Evolutionary conservation across 1,139 yeast genomes (phyloP).

Genomic region (Sugiyamaella neomexicana): DNA sequence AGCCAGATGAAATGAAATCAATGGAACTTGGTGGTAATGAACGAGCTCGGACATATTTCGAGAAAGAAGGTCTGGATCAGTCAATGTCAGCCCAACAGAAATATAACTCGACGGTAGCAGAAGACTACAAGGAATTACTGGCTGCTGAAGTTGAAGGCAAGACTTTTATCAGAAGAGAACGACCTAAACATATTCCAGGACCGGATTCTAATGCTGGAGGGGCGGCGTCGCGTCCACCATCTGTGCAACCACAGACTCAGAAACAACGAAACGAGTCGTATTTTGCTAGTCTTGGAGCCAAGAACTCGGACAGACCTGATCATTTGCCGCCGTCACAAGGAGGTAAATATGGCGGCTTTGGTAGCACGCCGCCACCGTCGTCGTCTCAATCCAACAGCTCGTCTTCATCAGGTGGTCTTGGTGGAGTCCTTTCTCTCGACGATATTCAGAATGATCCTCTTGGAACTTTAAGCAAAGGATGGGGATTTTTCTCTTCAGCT

Average conservation of each 20-base stretch:
- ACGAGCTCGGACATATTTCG: constrained; percentile 66
- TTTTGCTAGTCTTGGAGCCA: constrained; percentile 74
- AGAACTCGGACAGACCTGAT: constrained; percentile 72
- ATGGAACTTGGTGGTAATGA: constrained; percentile 97
- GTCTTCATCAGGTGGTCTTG: constrained; percentile 41
- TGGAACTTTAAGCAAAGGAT: constrained; percentile 85
- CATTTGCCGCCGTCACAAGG: constrained; percentile 91
- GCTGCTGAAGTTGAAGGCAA: constrained; percentile 73
- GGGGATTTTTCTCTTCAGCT: constrained; percentile 86
- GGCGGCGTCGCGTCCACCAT: constrained; percentile 23
- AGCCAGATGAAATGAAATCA: constrained; percentile 80
- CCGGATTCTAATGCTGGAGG: constrained; percentile 30
- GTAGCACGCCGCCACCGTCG: constrained; percentile 74
- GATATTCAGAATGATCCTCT: constrained; percentile 83
- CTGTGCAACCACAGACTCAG: constrained; percentile 36
- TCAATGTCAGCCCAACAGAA: constrained; percentile 66
- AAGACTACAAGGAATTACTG: constrained; percentile 82
- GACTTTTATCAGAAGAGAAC: constrained; percentile 53
- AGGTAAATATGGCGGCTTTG: constrained; percentile 90
- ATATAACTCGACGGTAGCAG: constrained; percentile 89
- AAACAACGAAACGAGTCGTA: constrained; percentile 73
- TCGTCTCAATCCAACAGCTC: constrained; percentile 43
- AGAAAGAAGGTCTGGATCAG: constrained; percentile 69
- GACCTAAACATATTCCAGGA: constrained; percentile 35
- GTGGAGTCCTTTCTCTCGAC: constrained; percentile 54